Base-by-base conservation (phyloP, 805 yeast species). In the Myxozyma kluyveri region DNA sequence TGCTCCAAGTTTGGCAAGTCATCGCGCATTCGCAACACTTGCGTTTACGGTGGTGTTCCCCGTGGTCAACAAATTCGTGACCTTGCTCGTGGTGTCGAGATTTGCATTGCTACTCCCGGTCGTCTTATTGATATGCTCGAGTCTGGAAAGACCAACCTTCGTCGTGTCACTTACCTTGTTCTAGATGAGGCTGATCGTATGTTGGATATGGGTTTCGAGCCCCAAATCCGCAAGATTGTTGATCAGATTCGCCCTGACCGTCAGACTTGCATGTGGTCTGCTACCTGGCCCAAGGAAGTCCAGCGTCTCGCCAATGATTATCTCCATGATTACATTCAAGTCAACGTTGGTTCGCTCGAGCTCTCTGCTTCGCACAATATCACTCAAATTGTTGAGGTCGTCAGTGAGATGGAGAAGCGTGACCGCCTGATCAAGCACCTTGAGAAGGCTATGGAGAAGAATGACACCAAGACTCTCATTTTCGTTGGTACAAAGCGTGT, bases 171-270 rank as follows among this genome's bases (percentile, higher is more conserved):
- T 48, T 93, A 93, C 75, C 80, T 93, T 70, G 98, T 93, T 58
- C 80, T 93, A 66, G 99, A 93, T 74, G 99, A 93, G 81, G 99
- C 99, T 67, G 99, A 93, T 75, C 87, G 99, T 80, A 93, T 93
- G 99, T 82, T 93, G 75, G 99, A 93, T 78, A 93, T 93, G 99
- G 99, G 99, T 72, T 93, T 93, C 72, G 99, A 93, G 79, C 98
- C 98, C 63, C 98, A 91, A 80, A 93, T 93, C 73, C 84, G 99
- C 80, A 91, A 91, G 76, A 93, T 93, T 72, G 91, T 93, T 63
- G 63, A 59, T 39, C 98, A 91, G 79, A 93, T 93, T 70, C 87
- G 99, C 78, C 99, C 99, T 57, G 99, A 93, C 73, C 89, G 98
- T 79, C 99, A 93, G 77, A 93, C 99, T 56, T 79, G 91, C 65